These are phyloP conservation scores for Mediolabrus comicus DNA, from an alignment of 108 stramenopile genomes.

Conservation along the genomic window DNA sequence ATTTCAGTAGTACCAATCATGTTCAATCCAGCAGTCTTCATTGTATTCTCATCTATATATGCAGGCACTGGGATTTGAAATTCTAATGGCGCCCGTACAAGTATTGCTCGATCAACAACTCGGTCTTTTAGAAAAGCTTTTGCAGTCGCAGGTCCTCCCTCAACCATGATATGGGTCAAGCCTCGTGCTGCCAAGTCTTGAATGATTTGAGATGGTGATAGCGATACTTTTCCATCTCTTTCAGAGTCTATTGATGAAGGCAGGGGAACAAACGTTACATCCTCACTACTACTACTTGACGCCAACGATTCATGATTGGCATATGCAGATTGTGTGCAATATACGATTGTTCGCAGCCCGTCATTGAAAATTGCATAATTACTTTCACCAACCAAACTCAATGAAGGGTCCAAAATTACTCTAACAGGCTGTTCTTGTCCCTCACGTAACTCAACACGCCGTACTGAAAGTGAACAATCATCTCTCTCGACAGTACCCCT, in stretches of 20 bases:
- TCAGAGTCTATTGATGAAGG: neutral
- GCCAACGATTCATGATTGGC: neutral
- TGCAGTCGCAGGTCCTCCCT: slow-evolving; percentile 81
- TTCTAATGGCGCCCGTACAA: slow-evolving; percentile 57
- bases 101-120: slow-evolving; percentile 71
- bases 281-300: neutral
- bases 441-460: slow-evolving; percentile 49
- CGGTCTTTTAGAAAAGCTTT: slow-evolving; percentile 52
- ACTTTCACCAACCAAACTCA: slow-evolving; percentile 35
- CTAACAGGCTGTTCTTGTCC: slow-evolving; percentile 57
- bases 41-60: slow-evolving; percentile 33
- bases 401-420: slow-evolving; percentile 70
- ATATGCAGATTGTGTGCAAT: slow-evolving; percentile 26
- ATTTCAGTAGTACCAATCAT: slow-evolving; percentile 33
- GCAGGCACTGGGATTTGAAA: slow-evolving; percentile 59
- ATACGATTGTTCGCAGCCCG: slow-evolving; percentile 56
- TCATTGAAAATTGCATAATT: slow-evolving; percentile 64
- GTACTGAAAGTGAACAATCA: slow-evolving; percentile 70
- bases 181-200: slow-evolving; percentile 40
- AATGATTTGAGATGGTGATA: slow-evolving; percentile 45
- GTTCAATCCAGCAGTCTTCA: slow-evolving; percentile 61
- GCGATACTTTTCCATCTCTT: neutral
- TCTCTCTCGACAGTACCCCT: slow-evolving; percentile 72
- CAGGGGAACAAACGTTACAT: slow-evolving; percentile 32
- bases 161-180: slow-evolving; percentile 79